A percentile compares a stretch with the other conserved stretches of the same genome.
Conservation (phyloP, 306 rosid species). For the Sophora flavescens region DNA sequence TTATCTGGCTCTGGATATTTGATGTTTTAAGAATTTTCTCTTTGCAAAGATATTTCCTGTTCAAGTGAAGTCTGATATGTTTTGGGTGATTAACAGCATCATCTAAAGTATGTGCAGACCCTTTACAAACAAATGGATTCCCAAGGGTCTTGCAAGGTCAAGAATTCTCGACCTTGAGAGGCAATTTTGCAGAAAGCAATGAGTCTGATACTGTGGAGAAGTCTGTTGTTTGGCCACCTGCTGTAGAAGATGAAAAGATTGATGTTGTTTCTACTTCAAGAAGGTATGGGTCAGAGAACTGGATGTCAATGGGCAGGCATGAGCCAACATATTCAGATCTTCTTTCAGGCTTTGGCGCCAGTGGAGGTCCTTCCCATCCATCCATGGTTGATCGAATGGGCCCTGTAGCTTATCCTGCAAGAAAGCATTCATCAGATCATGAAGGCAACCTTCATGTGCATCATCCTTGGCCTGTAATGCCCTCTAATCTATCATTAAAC, state of each 20-base stretch:
- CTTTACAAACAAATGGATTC: conserved; percentile 67
- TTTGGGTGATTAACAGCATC: conserved; percentile 48
- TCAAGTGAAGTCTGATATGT: conserved; percentile 5
- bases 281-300: conserved; percentile 65
- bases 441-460: conserved; percentile 69
- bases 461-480: conserved; percentile 65
- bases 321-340: conserved; percentile 84
- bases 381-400: conserved; percentile 54
- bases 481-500: conserved; percentile 66
- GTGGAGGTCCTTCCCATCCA: conserved; percentile 52
- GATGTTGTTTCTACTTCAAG: conserved; percentile 68
- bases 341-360: conserved; percentile 69
- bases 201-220: conserved; percentile 68
- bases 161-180: conserved; percentile 83
- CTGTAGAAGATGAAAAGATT: conserved; percentile 69
- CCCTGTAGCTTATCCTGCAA: conserved; percentile 51
- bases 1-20: neutral
- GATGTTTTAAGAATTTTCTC: neutral
- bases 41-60: neutral
- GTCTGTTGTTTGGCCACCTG: conserved; percentile 67
- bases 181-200: conserved; percentile 65
- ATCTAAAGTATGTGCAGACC: conserved; percentile 70
- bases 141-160: conserved; percentile 99
- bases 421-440: conserved; percentile 58
- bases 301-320: conserved; percentile 71